phyloP scores from a whole-genome alignment of 495 filamentous ascomycete species.

The Articulospora tetracladia region DNA sequence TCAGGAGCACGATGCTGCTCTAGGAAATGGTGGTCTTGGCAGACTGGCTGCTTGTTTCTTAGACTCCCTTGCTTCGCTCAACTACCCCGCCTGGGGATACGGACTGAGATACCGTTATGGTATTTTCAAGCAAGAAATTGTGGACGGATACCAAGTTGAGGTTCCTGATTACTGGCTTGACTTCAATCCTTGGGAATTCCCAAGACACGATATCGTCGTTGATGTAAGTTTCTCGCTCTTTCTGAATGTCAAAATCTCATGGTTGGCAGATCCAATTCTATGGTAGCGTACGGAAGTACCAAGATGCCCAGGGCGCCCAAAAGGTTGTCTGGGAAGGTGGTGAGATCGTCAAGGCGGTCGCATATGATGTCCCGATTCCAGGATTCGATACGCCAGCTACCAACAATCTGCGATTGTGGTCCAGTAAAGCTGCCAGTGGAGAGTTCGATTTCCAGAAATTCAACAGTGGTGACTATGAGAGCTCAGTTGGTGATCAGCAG shows the following conservation, averaged over 20 bases:
- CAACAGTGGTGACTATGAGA: conserved; percentile 97
- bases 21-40: conserved; percentile 94
- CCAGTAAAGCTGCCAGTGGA: conserved; percentile 91
- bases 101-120: conserved; percentile 93
- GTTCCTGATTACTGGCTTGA: conserved; percentile 99
- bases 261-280: conserved; percentile 79
- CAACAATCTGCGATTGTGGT: conserved; percentile 96
- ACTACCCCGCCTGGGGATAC: conserved; percentile 97
- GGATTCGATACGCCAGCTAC: conserved; percentile 86
- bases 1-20: conserved; percentile 93
- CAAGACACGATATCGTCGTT: conserved; percentile 88
- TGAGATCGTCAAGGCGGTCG: conserved; percentile 87
- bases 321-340: conserved; percentile 80
- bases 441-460: conserved; percentile 99
- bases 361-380: conserved; percentile 93
- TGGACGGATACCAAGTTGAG: conserved; percentile 96
- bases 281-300: conserved; percentile 67
- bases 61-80: conserved; percentile 89
- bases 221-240: conserved; percentile 45
- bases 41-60: conserved; percentile 95
- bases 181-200: conserved; percentile 99
- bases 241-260: conserved; percentile 1
- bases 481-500: conserved; percentile 93
- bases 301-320: conserved; percentile 72
- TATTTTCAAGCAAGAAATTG: conserved; percentile 99